These are phyloP conservation scores for Tylopilus balloui DNA, from an alignment of 768 basidiomycete genomes.

Conservation along the genomic window DNA sequence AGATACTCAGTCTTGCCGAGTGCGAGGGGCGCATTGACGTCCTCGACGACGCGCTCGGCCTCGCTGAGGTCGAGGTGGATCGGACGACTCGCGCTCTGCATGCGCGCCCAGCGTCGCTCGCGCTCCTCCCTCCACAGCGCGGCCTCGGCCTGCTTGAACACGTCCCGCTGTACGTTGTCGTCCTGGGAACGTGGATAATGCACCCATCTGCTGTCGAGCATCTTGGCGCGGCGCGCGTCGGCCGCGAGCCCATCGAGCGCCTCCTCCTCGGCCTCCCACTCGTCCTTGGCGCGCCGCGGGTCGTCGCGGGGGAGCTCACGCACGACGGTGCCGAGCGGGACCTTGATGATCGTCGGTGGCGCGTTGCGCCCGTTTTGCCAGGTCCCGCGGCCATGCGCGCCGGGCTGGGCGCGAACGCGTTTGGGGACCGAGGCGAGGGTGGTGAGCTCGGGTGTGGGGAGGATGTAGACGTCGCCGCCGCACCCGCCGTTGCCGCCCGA, in stretches of 20 bases:
- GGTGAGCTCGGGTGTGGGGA: constrained; percentile 72
- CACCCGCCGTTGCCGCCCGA: constrained; percentile 91
- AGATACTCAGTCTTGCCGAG: constrained; percentile 46
- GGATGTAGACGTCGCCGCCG: constrained; percentile 83
- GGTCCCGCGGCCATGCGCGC: constrained; percentile 73
- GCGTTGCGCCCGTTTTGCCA: constrained; percentile 84
- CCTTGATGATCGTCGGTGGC: constrained; percentile 66
- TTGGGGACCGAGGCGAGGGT: constrained; percentile 70
- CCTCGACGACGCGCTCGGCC: constrained; percentile 34
- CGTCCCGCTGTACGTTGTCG: constrained; percentile 56
- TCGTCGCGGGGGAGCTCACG: constrained; percentile 68
- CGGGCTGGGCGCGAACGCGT: constrained; percentile 62
- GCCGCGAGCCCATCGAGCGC: constrained; percentile 43
- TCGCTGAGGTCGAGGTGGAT: constrained; percentile 62
- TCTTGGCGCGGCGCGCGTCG: constrained; percentile 47
- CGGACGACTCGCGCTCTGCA: constrained; percentile 40
- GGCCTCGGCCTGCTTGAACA: constrained; percentile 69
- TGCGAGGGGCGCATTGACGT: constrained; percentile 54
- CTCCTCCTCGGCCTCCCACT: constrained; percentile 72
- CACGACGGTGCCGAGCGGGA: constrained; percentile 89
- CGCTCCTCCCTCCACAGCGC: constrained; percentile 58
- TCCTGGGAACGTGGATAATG: constrained; percentile 72
- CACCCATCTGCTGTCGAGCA: constrained; percentile 68
- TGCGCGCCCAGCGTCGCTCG: constrained; percentile 46
- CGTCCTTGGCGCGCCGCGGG: constrained; percentile 56